phyloP scores from a whole-genome alignment of 2,329 filamentous ascomycete genomes.

The Aureobasidium mangrovei region DNA sequence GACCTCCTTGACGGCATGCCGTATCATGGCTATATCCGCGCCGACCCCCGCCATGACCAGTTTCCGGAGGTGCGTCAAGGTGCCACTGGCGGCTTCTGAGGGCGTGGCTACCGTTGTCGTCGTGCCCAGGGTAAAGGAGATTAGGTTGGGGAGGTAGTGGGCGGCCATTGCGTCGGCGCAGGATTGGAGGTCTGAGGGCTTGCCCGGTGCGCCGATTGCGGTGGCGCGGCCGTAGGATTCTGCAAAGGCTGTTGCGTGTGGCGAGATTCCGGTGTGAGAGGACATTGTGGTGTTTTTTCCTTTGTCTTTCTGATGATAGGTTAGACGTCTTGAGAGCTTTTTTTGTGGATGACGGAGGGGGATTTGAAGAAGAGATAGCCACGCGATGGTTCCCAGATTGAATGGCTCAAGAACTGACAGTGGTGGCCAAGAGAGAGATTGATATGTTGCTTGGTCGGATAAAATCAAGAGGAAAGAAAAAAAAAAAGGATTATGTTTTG shows the following conservation, averaged over 20 bases:
- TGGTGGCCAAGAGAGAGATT: too few species aligned
- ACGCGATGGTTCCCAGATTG: too few species aligned
- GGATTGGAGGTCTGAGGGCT: constrained; percentile 21
- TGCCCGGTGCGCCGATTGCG: background rate
- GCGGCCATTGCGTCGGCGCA: constrained; percentile 1
- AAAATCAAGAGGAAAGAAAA: too few species aligned
- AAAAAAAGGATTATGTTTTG: too few species aligned
- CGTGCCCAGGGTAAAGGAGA: constrained; percentile 5
- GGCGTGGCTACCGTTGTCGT: background rate
- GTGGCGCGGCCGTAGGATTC: constrained; percentile 2
- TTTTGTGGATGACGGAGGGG: too few species aligned
- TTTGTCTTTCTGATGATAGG: background rate
- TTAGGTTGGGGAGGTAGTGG: constrained; percentile 12
- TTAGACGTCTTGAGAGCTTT: background rate
- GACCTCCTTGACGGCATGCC: background rate
- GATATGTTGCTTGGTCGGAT: too few species aligned
- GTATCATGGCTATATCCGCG: constrained; percentile 3
- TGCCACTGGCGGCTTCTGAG: background rate
- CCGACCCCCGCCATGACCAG: constrained; percentile 5
- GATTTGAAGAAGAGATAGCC: too few species aligned
- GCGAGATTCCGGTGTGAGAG: background rate
- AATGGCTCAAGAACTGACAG: too few species aligned
- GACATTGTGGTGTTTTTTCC: background rate
- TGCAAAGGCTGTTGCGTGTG: background rate
- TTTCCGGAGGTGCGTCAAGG: constrained; percentile 8